Conservation (phyloP, 768 basidiomycete species). For the Podaxis rugospora region DNA sequence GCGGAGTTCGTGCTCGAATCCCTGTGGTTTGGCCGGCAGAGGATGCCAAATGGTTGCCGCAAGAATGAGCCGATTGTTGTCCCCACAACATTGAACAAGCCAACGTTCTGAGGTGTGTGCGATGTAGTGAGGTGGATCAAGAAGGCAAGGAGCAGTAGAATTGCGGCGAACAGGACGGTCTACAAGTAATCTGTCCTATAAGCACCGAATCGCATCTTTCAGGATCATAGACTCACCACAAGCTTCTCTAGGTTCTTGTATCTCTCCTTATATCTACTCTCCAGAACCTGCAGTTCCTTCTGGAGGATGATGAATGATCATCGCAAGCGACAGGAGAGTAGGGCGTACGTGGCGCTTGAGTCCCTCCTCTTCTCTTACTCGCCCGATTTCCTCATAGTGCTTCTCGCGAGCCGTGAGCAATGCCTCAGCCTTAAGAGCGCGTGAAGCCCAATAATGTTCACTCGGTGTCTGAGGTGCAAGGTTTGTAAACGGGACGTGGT, state of each 20-base stretch:
- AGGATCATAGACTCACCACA: slow-evolving; percentile 31
- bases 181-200: neutral
- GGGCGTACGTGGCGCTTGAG: slow-evolving; percentile 41
- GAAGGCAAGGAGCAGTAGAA: slow-evolving; percentile 31
- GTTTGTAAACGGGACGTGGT: slow-evolving; percentile 5
- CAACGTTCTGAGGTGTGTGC: slow-evolving; percentile 18
- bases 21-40: slow-evolving; percentile 15
- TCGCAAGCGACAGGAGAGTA: neutral
- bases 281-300: slow-evolving; percentile 38
- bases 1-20: neutral
- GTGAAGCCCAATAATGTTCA: slow-evolving; percentile 66
- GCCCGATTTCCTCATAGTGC: slow-evolving; percentile 47
- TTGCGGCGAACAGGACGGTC: slow-evolving; percentile 25
- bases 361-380: slow-evolving; percentile 36
- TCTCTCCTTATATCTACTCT: slow-evolving; percentile 40
- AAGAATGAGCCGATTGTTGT: neutral
- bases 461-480: slow-evolving; percentile 20
- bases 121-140: slow-evolving; percentile 30
- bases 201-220: neutral
- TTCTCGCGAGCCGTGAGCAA: slow-evolving; percentile 43
- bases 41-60: neutral
- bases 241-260: slow-evolving; percentile 46
- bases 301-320: slow-evolving; percentile 17
- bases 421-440: slow-evolving; percentile 63
- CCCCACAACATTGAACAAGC: neutral